Conservation (phyloP, 2,329 filamentous ascomycete genomes). For the Penicillium brevicompactum region DNA sequence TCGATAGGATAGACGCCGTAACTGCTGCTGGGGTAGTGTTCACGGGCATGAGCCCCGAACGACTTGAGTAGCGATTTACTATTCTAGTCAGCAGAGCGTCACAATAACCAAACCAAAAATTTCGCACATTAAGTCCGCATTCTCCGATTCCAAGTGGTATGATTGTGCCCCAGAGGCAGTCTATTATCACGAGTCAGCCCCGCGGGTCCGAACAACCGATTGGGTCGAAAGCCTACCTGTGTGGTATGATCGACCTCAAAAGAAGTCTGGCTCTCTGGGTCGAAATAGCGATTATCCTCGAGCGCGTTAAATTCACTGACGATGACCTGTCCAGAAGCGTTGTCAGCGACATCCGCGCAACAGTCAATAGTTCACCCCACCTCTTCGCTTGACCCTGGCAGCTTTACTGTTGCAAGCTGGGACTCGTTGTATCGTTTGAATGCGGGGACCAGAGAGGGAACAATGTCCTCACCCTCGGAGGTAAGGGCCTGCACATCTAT, state of each 20-base stretch:
- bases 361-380: constrained; percentile 49
- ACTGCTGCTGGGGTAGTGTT: constrained; percentile 84
- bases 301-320: constrained; percentile 85
- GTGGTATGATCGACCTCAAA: constrained; percentile 85
- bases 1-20: constrained; percentile 82
- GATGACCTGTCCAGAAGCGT: constrained; percentile 57
- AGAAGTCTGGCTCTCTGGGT: constrained; percentile 82
- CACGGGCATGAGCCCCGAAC: constrained; percentile 72
- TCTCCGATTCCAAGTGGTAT: constrained; percentile 72
- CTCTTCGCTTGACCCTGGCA: constrained; percentile 80
- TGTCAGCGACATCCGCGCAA: not conserved
- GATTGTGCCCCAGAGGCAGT: constrained; percentile 83
- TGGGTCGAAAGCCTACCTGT: constrained; percentile 56
- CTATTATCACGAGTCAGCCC: constrained; percentile 42
- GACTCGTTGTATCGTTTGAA: constrained; percentile 96
- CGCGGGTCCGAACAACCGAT: constrained; percentile 7
- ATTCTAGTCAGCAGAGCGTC: constrained; percentile 7
- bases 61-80: constrained; percentile 84
- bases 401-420: constrained; percentile 84
- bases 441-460: constrained; percentile 75
- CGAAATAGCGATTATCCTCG: constrained; percentile 82
- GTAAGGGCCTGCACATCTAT: constrained; percentile 88
- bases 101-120: not conserved
- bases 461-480: constrained; percentile 65
- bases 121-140: constrained; percentile 77